These are phyloP conservation scores for Eimeria mitis DNA, from an alignment of 169 alveolate species.

Conservation along the genomic window DNA sequence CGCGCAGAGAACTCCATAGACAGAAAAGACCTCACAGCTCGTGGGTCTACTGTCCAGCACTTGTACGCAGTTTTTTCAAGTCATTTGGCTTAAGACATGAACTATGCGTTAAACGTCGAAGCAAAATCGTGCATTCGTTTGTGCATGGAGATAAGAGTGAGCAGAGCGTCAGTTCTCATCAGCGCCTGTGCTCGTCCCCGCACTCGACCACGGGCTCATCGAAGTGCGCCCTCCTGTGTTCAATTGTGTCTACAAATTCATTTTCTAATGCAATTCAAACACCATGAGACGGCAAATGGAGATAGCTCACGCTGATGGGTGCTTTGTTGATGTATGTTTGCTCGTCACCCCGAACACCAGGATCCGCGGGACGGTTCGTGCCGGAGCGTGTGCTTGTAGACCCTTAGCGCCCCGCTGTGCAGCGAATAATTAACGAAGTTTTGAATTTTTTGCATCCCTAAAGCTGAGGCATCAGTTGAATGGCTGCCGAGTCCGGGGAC, in stretches of 20 bases:
- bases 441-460: neutral
- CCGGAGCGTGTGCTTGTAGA: neutral
- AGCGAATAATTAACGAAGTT: neutral
- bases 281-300: neutral
- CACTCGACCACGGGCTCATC: neutral
- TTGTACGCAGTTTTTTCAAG: neutral
- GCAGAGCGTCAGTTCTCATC: conserved; percentile 4
- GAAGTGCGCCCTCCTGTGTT: neutral
- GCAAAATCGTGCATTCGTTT: neutral
- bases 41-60: conserved; percentile 16
- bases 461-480: neutral
- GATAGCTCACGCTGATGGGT: no score
- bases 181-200: neutral
- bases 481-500: neutral
- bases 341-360: neutral
- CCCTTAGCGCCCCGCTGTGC: neutral
- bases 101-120: neutral
- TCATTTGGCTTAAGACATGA: neutral
- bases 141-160: neutral
- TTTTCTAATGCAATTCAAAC: neutral
- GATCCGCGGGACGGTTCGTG: neutral
- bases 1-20: conserved; percentile 72
- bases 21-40: neutral
- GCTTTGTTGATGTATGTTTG: neutral
- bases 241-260: neutral